Percentiles rank a stretch among this genome's conserved stretches.
Conservation (phyloP, 2,329 filamentous ascomycete species). For the Gnomoniopsis sp. region DNA sequence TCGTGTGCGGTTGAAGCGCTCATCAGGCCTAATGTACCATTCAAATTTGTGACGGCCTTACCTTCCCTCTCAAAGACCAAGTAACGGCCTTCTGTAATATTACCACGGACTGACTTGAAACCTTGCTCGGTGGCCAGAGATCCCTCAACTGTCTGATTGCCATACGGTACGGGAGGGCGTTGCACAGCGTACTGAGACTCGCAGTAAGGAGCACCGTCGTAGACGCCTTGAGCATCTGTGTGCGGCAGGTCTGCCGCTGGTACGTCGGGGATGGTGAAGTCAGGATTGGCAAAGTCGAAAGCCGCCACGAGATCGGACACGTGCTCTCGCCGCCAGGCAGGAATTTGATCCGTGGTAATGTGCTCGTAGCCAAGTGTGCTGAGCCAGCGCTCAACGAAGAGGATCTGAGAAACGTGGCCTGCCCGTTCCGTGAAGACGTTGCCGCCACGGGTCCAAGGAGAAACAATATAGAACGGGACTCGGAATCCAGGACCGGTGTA, state of each 20-base stretch:
- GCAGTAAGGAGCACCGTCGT: constrained; percentile 44
- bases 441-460: constrained; percentile 46
- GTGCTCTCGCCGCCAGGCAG: constrained; percentile 29
- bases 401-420: constrained; percentile 48
- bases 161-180: constrained; percentile 47
- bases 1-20: background rate
- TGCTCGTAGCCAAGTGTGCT: constrained; percentile 41
- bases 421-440: constrained; percentile 46
- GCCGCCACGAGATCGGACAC: constrained; percentile 22
- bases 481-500: constrained; percentile 30
- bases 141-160: constrained; percentile 26
- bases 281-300: constrained; percentile 41
- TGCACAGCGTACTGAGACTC: constrained; percentile 33
- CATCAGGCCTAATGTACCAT: background rate
- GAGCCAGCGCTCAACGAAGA: constrained; percentile 47
- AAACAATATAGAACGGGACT: constrained; percentile 46
- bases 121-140: constrained; percentile 42
- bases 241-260: constrained; percentile 41
- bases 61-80: constrained; percentile 44
- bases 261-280: constrained; percentile 42
- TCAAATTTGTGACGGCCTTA: constrained; percentile 36
- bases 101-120: constrained; percentile 48
- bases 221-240: constrained; percentile 36
- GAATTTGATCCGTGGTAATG: constrained; percentile 29
- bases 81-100: constrained; percentile 51